Base-by-base conservation (phyloP, 148 eudicot genomes). In the Vaccinium vitisidaea region DNA sequence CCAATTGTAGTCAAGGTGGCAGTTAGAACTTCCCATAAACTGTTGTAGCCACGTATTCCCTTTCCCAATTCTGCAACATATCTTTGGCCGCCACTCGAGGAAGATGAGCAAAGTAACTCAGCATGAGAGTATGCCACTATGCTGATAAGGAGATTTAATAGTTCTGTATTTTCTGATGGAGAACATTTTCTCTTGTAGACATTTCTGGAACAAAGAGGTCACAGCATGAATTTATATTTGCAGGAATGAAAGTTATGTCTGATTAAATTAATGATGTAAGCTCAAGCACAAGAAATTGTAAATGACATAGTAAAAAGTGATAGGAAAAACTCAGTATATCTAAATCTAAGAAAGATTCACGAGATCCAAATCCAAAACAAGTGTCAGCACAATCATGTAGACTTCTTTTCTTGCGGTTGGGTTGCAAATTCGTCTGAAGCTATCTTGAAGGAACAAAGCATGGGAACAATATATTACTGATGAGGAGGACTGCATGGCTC, bases 1-100 rank as follows among this genome's bases (percentile, higher is more conserved):
- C 98, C 93, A 83, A 97, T 89, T 95, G 94, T 91, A 84, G 90
- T 85, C 77, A 94, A 92, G 39, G 94, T 91, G 63, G 83, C 70
- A 58, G 93, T 87, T 77, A 91, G 94, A 83, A 95, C 88, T 90
- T 92, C 94, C 95, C 93, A 93, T 88, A 91, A 86, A 89, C 86
- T 86, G 74, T 83, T 88, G 78, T 59, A 79, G 49, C 80, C 87
- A 79, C 86, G 81, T 23, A 77, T 63, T 77, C 61, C 77, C 39
- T 80, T 91, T 52, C 90, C 87, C 48, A 77, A 81, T 86, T 86
- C 90, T 84, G 82, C 84, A 61, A 30, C 32, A 46, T 58, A 77
- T 65, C 85, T 87, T 84, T 82, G 79, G 75, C 84, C 87, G 75
- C 77, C 86, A 85, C 85, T 71, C 39, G 87, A 88, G 61, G 86